A percentile compares a stretch with the other conserved stretches of the same genome.
phyloP scores from a whole-genome alignment of 495 filamentous ascomycete species.

The Pseudomonodictys pantanalensis region DNA sequence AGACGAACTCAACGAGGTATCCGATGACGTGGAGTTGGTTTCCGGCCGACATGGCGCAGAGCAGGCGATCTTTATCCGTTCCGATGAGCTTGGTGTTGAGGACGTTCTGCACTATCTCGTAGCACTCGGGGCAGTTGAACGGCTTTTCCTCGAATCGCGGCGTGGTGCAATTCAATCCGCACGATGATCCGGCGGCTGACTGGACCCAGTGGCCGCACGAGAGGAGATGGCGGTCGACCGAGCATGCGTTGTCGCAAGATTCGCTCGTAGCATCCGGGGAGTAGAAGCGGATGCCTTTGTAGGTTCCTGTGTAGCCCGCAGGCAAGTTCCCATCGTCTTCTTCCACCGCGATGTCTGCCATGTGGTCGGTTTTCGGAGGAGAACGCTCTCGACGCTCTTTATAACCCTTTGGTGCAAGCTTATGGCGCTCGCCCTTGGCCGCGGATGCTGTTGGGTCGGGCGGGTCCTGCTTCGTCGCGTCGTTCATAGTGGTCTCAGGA shows the following conservation, averaged over 20 bases:
- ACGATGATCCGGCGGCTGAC: not conserved
- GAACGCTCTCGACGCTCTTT: not conserved
- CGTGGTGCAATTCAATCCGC: slow-evolving; percentile 7
- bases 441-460: not conserved
- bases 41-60: not conserved
- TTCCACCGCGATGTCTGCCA: slow-evolving; percentile 2
- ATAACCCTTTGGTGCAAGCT: not conserved
- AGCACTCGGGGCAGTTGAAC: slow-evolving; percentile 4
- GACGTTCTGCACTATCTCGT: not conserved
- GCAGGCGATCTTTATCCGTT: not conserved
- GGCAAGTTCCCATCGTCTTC: slow-evolving; percentile 12
- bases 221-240: not conserved
- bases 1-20: not conserved
- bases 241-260: not conserved
- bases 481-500: too few relatives aligned
- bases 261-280: not conserved
- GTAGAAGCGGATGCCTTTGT: not conserved
- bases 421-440: not conserved
- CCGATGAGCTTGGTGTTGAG: not conserved
- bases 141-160: not conserved
- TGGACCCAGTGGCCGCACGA: slow-evolving; percentile 6
- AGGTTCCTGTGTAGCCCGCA: slow-evolving; percentile 13
- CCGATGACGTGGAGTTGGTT: not conserved
- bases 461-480: too few relatives aligned
- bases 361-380: not conserved